phyloP scores from a whole-genome alignment of 2,329 filamentous ascomycete species.

The Celoporthe dispersa region DNA sequence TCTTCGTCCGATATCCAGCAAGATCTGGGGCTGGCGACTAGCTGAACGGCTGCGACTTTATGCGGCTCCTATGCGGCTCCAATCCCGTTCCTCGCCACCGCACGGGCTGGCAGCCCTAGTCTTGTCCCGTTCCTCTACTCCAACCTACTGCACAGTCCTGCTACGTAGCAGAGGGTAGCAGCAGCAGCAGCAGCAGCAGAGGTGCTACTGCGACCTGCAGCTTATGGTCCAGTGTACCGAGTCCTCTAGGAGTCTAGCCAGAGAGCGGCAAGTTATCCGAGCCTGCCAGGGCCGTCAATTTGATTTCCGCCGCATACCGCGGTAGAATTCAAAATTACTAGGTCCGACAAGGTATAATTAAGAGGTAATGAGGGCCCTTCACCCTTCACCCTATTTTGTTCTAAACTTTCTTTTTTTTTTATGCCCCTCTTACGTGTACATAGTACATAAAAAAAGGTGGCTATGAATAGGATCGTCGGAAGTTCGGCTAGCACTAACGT shows the following conservation, averaged over 20 bases:
- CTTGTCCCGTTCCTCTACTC: background rate
- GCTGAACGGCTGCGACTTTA: constrained; percentile 7
- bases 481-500: background rate
- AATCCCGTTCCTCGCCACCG: background rate
- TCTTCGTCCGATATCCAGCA: constrained; percentile 18
- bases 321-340: background rate
- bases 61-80: constrained; percentile 10
- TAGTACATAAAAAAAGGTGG: background rate
- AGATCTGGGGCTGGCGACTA: background rate
- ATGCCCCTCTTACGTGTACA: background rate
- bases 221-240: background rate
- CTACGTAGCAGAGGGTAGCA: background rate
- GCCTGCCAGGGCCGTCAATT: background rate
- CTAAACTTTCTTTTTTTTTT: background rate
- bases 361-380: background rate
- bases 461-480: background rate
- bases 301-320: background rate
- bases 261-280: background rate
- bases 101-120: constrained; percentile 7
- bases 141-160: background rate
- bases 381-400: background rate
- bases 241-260: background rate
- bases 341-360: background rate
- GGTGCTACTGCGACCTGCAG: background rate
- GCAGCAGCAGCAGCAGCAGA: too few relatives aligned